Conservation (phyloP, 495 filamentous ascomycete genomes). For the Hypomontagnella monticulosa region DNA sequence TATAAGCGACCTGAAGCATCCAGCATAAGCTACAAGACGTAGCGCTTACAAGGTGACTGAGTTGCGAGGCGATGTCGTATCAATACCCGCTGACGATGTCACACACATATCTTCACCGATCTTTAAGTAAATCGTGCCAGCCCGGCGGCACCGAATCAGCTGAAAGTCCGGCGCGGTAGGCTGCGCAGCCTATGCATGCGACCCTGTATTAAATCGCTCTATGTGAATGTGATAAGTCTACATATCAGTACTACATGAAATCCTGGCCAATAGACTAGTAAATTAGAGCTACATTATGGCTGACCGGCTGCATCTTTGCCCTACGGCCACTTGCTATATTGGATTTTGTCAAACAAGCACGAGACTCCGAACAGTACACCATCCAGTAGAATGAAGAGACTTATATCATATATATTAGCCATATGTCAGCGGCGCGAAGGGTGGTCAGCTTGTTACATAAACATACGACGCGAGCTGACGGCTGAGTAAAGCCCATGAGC, state of each 20-base stretch:
- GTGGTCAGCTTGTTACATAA: slow-evolving; percentile 7
- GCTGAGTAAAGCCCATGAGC: slow-evolving; percentile 13
- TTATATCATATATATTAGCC: too few relatives aligned
- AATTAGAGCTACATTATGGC: background rate
- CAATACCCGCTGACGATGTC: slow-evolving; percentile 5
- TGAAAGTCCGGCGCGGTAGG: background rate
- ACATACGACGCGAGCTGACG: slow-evolving; percentile 10
- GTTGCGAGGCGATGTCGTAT: background rate
- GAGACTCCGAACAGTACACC: too few relatives aligned
- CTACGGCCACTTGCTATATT: too few relatives aligned
- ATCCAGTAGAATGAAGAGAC: background rate
- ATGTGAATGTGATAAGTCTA: too few relatives aligned
- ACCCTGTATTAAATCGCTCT: background rate
- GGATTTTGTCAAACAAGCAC: too few relatives aligned
- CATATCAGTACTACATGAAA: too few relatives aligned
- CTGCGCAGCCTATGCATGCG: background rate
- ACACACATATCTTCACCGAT: background rate
- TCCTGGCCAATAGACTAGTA: background rate
- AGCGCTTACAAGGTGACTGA: background rate
- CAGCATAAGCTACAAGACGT: too few relatives aligned
- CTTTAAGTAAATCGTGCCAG: background rate
- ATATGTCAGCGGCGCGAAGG: background rate
- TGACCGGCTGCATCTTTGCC: background rate
- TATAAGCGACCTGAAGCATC: too few relatives aligned
- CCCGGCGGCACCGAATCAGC: slow-evolving; percentile 6